A percentile compares a stretch with the other conserved stretches of the same genome.
These are phyloP conservation scores for Aspergillus bridgeri DNA, from an alignment of 495 filamentous ascomycete species.

Conservation along the genomic window DNA sequence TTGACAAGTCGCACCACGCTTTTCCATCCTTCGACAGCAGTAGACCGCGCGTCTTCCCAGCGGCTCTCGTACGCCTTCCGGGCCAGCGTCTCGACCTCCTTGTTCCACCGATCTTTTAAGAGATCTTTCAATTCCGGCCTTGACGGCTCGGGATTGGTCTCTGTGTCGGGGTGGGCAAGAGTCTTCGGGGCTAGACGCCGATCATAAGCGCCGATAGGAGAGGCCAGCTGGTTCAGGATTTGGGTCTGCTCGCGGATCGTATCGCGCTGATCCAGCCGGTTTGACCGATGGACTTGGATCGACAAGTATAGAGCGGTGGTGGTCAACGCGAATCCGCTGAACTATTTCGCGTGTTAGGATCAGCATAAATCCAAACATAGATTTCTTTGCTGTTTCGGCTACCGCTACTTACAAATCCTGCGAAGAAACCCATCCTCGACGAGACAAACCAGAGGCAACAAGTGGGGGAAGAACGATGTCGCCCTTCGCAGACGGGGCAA, in stretches of 20 bases:
- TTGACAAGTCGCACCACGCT: conserved; percentile 31
- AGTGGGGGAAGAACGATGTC: not conserved
- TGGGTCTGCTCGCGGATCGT: conserved; percentile 68
- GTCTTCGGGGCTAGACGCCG: conserved; percentile 33
- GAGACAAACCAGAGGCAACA: not conserved
- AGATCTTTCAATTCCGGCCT: conserved; percentile 55
- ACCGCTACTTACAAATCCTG: conserved; percentile 72
- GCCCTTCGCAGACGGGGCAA: too few relatives aligned
- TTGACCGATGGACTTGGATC: conserved; percentile 67
- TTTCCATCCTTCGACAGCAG: conserved; percentile 32
- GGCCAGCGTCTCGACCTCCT: conserved; percentile 66
- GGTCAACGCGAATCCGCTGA: conserved; percentile 84
- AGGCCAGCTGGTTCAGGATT: conserved; percentile 53
- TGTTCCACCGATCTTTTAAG: conserved; percentile 78
- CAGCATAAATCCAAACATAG: not conserved
- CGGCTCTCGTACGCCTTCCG: conserved; percentile 63
- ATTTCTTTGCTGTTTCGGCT: too few relatives aligned
- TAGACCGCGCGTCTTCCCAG: conserved; percentile 58
- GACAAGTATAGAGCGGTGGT: conserved; percentile 78
- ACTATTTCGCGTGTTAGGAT: conserved; percentile 27
- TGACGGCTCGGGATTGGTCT: conserved; percentile 17
- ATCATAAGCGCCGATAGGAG: conserved; percentile 45
- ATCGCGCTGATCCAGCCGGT: conserved; percentile 64
- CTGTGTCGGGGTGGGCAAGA: conserved; percentile 24
- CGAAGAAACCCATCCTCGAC: conserved; percentile 66